Base-by-base conservation (phyloP, 331 rosid genomes). In the Quercus phellos region DNA sequence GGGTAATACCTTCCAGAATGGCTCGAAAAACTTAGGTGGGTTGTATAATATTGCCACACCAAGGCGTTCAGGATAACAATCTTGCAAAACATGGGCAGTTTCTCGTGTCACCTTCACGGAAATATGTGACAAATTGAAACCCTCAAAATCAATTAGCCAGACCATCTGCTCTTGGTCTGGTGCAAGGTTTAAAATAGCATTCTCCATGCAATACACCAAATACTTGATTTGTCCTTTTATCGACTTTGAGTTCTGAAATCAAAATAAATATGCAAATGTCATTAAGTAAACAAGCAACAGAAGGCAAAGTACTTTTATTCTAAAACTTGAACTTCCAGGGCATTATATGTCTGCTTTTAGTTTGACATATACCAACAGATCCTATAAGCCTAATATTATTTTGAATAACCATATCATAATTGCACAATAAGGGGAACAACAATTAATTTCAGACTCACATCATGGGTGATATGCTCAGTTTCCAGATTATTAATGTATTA, bases 121-220 rank as follows among this genome's bases (percentile, higher is more conserved):
- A 73, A 95, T 67, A 87, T 87, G 70, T 55, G 97, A 83, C 87
- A 91, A 14, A 73, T 56, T 90, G 87, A 87, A 93, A 72, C 95
- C 94, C 51, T 89, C 81, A 75, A 92, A 95, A 83, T 95, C 99
- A 83, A 95, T 77, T 79, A 95, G 81, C 98, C 99, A 95, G 54
- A 93, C 86, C 87, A 95, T 80, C 79, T 89, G 82, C 68, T 93
- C 97, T 79, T 90, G 96, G 71, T 80, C 75, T 34, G 93, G 79
- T 30, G 94, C 88, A 58, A 93, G 91, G 87, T 90, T 91, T 34
- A 84, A 74, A 70, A 90, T 73, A 24, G 99, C 97, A 72, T 85
- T 89, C 86, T 93, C 99, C 91, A 95, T 89, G 87, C 89, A 86
- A 83, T 95, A 95, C 21, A 91, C 97, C 84, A 95, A 80, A 82